phyloP scores from a whole-genome alignment of 2,329 filamentous ascomycete species.

The Alternaria sp. region DNA sequence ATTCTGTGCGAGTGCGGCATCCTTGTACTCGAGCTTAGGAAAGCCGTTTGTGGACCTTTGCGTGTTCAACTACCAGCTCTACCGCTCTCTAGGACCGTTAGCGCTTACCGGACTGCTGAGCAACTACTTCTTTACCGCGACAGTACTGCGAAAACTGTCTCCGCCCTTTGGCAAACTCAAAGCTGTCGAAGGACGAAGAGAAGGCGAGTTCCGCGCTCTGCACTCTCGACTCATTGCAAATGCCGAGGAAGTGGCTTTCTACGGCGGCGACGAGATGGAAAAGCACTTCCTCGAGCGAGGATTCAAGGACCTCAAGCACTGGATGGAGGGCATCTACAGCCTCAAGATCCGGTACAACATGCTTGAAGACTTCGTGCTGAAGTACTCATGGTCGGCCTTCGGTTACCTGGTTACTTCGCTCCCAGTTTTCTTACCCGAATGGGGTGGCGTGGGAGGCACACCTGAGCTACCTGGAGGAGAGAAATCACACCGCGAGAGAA shows the following conservation, averaged over 20 bases:
- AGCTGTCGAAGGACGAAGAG: conserved; percentile 91
- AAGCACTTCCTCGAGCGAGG: conserved; percentile 90
- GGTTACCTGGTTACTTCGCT: conserved; percentile 93
- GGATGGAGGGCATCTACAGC: conserved; percentile 99
- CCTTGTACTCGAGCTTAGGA: conserved; percentile 93
- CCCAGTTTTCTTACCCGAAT: conserved; percentile 91
- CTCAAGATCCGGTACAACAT: conserved; percentile 99
- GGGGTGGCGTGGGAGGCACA: conserved; percentile 82
- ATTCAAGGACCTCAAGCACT: conserved; percentile 89
- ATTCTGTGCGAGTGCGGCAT: conserved; percentile 91
- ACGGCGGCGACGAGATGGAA: conserved; percentile 93
- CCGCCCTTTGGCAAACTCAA: conserved; percentile 97
- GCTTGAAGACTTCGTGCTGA: conserved; percentile 95
- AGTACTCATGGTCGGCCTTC: conserved; percentile 98
- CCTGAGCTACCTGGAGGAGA: conserved; percentile 64
- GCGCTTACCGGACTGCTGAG: conserved; percentile 84
- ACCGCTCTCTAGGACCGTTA: conserved; percentile 85
- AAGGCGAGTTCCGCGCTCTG: conserved; percentile 91
- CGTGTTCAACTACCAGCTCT: conserved; percentile 98
- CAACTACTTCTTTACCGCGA: conserved; percentile 94
- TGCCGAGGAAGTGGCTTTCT: conserved; percentile 97
- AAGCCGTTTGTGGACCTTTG: conserved; percentile 97
- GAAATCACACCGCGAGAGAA: conserved; percentile 71
- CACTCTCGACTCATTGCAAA: conserved; percentile 95
- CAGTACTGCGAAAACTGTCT: conserved; percentile 83